Conservation (phyloP, 345 rosid species). For the Gossypium longicalyx region DNA sequence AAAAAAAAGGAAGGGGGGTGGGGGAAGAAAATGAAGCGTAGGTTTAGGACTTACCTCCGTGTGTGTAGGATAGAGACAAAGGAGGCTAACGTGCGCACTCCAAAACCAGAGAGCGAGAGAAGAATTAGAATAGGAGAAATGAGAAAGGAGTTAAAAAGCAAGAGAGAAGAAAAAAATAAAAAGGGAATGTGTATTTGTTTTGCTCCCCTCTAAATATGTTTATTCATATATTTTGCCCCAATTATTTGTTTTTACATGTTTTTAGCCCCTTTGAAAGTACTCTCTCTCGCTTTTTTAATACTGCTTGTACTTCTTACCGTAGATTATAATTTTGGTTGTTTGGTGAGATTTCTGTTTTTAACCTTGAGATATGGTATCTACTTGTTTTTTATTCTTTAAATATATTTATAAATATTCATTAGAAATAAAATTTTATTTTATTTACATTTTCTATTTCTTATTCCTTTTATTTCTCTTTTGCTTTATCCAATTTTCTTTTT, state of each 20-base stretch:
- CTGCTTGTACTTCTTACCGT: neutral
- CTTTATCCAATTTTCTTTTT: no score
- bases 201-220: neutral
- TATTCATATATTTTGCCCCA: neutral
- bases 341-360: no score
- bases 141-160: neutral
- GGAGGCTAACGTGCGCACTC: neutral
- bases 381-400: no score
- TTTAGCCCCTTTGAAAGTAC: neutral
- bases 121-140: neutral
- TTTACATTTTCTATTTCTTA: no score
- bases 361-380: no score
- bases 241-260: neutral
- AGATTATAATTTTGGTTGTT: neutral
- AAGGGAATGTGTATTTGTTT: neutral
- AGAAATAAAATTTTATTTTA: no score
- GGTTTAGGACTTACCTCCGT: neutral
- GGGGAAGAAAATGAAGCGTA: neutral
- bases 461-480: no score
- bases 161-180: neutral
- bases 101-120: neutral
- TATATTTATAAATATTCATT: no score
- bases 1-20: neutral
- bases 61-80: neutral
- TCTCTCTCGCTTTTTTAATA: no score